Conservation (phyloP, 352 stramenopile species). For the Plasmopara viticola region DNA sequence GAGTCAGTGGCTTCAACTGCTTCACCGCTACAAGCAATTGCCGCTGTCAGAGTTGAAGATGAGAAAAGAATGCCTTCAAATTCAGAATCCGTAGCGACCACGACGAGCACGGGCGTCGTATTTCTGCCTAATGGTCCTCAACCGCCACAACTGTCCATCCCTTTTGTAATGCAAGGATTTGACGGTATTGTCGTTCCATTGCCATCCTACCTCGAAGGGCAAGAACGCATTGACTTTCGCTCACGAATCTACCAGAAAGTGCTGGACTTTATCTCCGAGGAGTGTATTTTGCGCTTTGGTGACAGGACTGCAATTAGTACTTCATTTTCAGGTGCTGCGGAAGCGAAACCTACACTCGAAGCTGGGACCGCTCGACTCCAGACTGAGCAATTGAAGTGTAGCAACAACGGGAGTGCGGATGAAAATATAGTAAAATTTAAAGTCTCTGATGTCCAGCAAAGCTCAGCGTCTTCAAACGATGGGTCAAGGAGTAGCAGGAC, state of each 20-base stretch:
- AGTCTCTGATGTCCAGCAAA: slow-evolving; percentile 3
- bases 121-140: slow-evolving; percentile 45
- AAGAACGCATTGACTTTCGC: slow-evolving; percentile 69
- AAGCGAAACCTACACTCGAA: background rate
- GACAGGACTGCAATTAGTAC: slow-evolving; percentile 9
- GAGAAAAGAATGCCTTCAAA: slow-evolving; percentile 7
- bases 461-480: slow-evolving; percentile 1
- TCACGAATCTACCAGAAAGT: slow-evolving; percentile 80
- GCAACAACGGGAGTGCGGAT: background rate
- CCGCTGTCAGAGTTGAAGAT: background rate
- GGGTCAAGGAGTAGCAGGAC: slow-evolving; percentile 3
- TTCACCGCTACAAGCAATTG: background rate
- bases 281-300: slow-evolving; percentile 57
- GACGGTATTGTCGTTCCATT: slow-evolving; percentile 74
- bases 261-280: slow-evolving; percentile 76
- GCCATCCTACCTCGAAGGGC: slow-evolving; percentile 64
- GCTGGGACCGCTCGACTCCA: slow-evolving; percentile 2
- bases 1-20: slow-evolving; percentile 4
- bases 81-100: slow-evolving; percentile 1
- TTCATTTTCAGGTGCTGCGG: background rate
- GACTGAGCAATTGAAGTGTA: slow-evolving; percentile 3
- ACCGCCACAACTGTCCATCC: slow-evolving; percentile 44
- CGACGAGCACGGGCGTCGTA: slow-evolving; percentile 24
- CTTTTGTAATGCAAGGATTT: slow-evolving; percentile 64
- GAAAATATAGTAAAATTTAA: slow-evolving; percentile 4